These are phyloP conservation scores for Colletotrichum sublineola DNA, from an alignment of 2,329 filamentous ascomycete genomes.

Conservation along the genomic window DNA sequence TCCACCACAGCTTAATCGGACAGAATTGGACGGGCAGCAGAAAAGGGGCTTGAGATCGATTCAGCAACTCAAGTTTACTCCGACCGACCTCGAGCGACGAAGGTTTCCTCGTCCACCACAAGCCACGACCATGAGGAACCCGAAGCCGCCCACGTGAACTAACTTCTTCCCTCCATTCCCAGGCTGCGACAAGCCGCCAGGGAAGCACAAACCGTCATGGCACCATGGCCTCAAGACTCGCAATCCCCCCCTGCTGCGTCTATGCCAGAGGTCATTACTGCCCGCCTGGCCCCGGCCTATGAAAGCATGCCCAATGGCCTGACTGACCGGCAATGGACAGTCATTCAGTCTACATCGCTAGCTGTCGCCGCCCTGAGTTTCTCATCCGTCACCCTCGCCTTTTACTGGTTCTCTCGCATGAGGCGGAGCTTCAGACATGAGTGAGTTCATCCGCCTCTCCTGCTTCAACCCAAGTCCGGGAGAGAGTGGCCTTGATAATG, in stretches of 20 bases:
- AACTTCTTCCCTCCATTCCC: slow-evolving; percentile 10
- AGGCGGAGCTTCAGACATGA: slow-evolving; percentile 80
- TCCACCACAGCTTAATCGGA: background rate
- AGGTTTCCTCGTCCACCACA: background rate
- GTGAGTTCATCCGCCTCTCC: slow-evolving; percentile 57
- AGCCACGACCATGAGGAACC: slow-evolving; percentile 36
- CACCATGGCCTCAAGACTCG: slow-evolving; percentile 27
- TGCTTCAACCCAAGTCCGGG: background rate
- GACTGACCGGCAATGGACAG: slow-evolving; percentile 35
- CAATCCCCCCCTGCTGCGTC: slow-evolving; percentile 10
- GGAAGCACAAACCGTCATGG: slow-evolving; percentile 34
- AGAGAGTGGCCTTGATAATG: slow-evolving; percentile 40
- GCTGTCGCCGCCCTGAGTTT: slow-evolving; percentile 66
- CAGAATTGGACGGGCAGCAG: background rate
- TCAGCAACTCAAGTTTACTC: background rate
- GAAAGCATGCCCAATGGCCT: slow-evolving; percentile 32
- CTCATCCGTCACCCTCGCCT: slow-evolving; percentile 65
- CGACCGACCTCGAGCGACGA: background rate
- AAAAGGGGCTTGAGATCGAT: slow-evolving; percentile 1
- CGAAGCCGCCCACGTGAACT: slow-evolving; percentile 40
- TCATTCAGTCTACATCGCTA: slow-evolving; percentile 51
- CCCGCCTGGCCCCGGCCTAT: slow-evolving; percentile 17
- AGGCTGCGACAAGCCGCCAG: slow-evolving; percentile 11
- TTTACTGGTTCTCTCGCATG: slow-evolving; percentile 83
- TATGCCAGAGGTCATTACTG: slow-evolving; percentile 10